Percentiles rank a stretch among this genome's conserved stretches.
Conservation (phyloP, 1,284 basidiomycete species). For the Testicularia cyperi region DNA sequence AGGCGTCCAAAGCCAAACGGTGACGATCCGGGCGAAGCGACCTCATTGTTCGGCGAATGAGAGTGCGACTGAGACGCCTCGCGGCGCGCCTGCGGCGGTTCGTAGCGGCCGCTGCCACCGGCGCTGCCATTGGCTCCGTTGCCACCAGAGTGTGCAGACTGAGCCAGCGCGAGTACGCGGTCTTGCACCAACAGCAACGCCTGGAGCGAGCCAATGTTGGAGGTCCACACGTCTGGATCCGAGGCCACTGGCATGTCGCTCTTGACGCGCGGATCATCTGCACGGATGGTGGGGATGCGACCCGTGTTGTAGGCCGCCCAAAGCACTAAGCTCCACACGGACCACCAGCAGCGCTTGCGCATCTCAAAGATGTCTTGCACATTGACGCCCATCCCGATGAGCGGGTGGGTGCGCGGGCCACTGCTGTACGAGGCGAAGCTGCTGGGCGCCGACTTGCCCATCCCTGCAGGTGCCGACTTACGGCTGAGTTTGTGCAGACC, state of each 20-base stretch:
- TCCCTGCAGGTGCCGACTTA: slow-evolving; percentile 13
- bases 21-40: slow-evolving; percentile 10
- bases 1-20: slow-evolving; percentile 29
- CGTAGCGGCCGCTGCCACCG: slow-evolving; percentile 4
- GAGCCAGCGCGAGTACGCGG: slow-evolving; percentile 44
- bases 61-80: slow-evolving; percentile 11
- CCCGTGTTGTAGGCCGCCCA: slow-evolving; percentile 55
- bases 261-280: slow-evolving; percentile 53
- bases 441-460: slow-evolving; percentile 21
- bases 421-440: slow-evolving; percentile 29
- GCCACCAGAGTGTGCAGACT: slow-evolving; percentile 21
- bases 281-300: slow-evolving; percentile 48
- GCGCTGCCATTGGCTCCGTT: not conserved
- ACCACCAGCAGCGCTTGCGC: slow-evolving; percentile 55
- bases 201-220: slow-evolving; percentile 47
- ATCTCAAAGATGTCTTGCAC: slow-evolving; percentile 45
- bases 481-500: slow-evolving; percentile 45
- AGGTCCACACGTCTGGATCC: slow-evolving; percentile 34
- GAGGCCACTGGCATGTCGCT: slow-evolving; percentile 42
- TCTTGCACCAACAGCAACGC: slow-evolving; percentile 49
- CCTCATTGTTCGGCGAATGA: slow-evolving; percentile 2
- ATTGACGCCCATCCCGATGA: slow-evolving; percentile 27
- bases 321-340: slow-evolving; percentile 46
- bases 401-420: slow-evolving; percentile 15
- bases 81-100: slow-evolving; percentile 6